Base-by-base conservation (phyloP, 352 stramenopile genomes). In the Thalassiosira pacifica region DNA sequence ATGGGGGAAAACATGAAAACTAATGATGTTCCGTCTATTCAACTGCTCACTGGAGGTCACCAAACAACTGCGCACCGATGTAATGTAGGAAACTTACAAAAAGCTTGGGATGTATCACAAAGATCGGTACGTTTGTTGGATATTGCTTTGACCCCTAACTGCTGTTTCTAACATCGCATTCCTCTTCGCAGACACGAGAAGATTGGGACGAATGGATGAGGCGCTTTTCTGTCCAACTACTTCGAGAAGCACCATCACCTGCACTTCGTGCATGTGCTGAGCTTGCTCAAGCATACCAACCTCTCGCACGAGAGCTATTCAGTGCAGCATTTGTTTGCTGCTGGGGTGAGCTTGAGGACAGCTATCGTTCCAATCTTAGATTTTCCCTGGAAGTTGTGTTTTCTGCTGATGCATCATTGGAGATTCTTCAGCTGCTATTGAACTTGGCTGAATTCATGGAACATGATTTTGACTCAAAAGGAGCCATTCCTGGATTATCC, bases 371-470 rank as follows among this genome's bases (percentile, higher is more conserved):
- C 27, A 97, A 98, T 85, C 88, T 99, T 11, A 94, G 98, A 18
- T 92, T 96, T 42, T 95, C 97, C 3, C 88, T 99, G 18, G 96
- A 99, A 82, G 96, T 93, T 29, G 98, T 97, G 8, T 98, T 99
- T 66, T 84, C 91, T 59, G 90, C 90, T 63, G 94, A 97, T 81
- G 93, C 97, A 29, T 98, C 98, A 0, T 96, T 97, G 18, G 98
- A 99, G 86, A 99, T 99, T 68, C 79, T 99, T 31, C 97, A 99
- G 78, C 96, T 96, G 32, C 88, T 99, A 27, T 86, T 99, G 8
- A 99, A 99, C 85, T 89, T 99, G 8, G 97, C 97, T 4, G 98
- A 99, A 92, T 99, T 99, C 79, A 99, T 99, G 97, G 98, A 99
- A 86, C 97, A 99, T 71, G 97, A 99, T 76, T 66, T 87, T 29